Percentiles rank a stretch among this genome's conserved stretches.
phyloP scores from a whole-genome alignment of 2,329 filamentous ascomycete species.

The Ophiosphaerella korrae region DNA sequence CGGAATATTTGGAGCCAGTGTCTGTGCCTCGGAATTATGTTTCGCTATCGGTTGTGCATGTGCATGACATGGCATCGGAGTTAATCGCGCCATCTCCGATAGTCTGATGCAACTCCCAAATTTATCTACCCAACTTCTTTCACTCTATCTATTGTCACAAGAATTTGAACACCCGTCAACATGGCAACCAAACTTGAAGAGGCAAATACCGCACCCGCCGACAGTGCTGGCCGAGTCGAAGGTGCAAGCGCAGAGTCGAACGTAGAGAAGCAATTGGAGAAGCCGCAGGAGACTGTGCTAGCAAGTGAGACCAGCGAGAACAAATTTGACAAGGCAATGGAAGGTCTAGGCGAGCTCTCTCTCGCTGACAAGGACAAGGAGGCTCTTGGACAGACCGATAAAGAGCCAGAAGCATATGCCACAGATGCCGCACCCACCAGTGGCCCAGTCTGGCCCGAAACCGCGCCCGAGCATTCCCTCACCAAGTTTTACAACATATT shows the following conservation, averaged over 20 bases:
- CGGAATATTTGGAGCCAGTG: too few relatives aligned
- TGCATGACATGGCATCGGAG: slow-evolving; percentile 5
- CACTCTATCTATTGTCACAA: background rate
- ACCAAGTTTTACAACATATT: slow-evolving; percentile 64
- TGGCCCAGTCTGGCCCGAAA: slow-evolving; percentile 44
- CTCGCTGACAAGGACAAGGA: slow-evolving; percentile 19
- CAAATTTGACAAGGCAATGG: slow-evolving; percentile 20
- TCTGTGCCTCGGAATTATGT: too few relatives aligned
- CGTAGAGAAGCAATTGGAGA: background rate
- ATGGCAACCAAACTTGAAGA: slow-evolving; percentile 28
- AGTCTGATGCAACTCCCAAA: slow-evolving; percentile 5
- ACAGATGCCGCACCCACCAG: slow-evolving; percentile 9
- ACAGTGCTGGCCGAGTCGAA: slow-evolving; percentile 14
- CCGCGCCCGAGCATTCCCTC: slow-evolving; percentile 51
- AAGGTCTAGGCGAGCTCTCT: slow-evolving; percentile 20
- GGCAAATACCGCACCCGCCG: slow-evolving; percentile 13
- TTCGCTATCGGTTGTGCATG: too few relatives aligned
- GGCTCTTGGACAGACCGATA: background rate
- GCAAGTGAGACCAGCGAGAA: slow-evolving; percentile 17
- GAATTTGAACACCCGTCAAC: background rate
- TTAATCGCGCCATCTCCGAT: slow-evolving; percentile 14
- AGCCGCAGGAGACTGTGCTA: too few relatives aligned
- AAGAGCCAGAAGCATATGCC: background rate
- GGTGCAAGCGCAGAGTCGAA: slow-evolving; percentile 18
- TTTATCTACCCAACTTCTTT: slow-evolving; percentile 4